Base-by-base conservation (phyloP, 768 basidiomycete genomes). In the Pleurotus giganteus region DNA sequence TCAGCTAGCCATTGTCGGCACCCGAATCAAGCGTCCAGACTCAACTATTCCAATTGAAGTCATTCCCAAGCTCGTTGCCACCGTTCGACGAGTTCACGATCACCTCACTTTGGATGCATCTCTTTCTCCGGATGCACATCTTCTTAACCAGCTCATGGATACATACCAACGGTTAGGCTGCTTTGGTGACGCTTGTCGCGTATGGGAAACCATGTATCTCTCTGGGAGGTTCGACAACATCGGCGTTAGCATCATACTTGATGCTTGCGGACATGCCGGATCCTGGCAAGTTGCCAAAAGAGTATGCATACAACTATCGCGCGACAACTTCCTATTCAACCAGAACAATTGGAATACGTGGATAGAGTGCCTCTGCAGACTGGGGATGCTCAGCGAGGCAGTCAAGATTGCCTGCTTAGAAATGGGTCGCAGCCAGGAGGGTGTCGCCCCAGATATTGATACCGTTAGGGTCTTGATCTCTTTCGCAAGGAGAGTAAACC, bases 71-170 rank as follows among this genome's bases (percentile, higher is more conserved):
- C 71, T 87, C 17, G 66, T 81, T 9, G 67, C 63, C 4, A 71
- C 76, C n/a, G 76, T 87, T 37, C 81, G 83, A 21, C 81, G 84
- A 7, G 76, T 86, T 6, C 91, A 95, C 66, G 82, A 89, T 56
- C 74, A 83, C 54, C 76, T 96, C 64, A 86, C 84, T n/a, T 74
- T 94, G 37, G 91, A 94, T 63, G 76, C 87, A 12, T 78, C 82
- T n/a, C 70, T 94, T 54, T 78, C 85, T 7, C 88, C 91, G 2
- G 87, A 93, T 45, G 65, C 74, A 7, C 68, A 74, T 2, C 74
- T 93, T 11, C 86, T 89, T 80, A 95, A 94, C 65, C 83, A 90
- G 62, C 72, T 97, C 57, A 91, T 97, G 89, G 83, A 91, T 67
- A 85, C 91, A 0, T 98, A 95, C 69, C 85, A 89, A 61, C 85